Evolutionary conservation across 495 filamentous ascomycete genomes (phyloP).

Genomic region (Pyronema omphalodes): DNA sequence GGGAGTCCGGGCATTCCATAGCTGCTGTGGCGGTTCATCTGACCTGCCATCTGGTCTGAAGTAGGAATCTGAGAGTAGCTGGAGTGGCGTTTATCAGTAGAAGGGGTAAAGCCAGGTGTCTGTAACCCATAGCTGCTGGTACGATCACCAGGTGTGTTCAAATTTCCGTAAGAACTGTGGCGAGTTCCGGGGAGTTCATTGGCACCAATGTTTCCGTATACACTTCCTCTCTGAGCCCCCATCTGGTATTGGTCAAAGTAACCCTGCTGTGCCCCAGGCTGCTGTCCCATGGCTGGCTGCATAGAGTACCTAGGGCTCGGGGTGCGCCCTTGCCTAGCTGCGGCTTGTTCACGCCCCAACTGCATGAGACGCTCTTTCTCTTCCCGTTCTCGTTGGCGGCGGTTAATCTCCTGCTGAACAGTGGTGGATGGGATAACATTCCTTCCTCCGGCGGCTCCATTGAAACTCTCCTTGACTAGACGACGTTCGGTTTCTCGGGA

Average conservation of each 20-base stretch:
- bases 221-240: slow-evolving; percentile 17
- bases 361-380: slow-evolving; percentile 8
- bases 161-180: too few species aligned
- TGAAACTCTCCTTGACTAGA: slow-evolving; percentile 41
- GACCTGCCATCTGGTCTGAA: too few species aligned
- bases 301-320: slow-evolving; percentile 13
- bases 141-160: too few species aligned
- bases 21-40: too few species aligned
- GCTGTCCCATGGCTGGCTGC: slow-evolving; percentile 10
- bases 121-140: too few species aligned
- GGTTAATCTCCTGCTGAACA: slow-evolving; percentile 62
- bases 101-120: too few species aligned
- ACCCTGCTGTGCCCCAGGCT: slow-evolving; percentile 5
- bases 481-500: slow-evolving; percentile 55
- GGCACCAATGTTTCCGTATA: too few species aligned
- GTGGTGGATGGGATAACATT: slow-evolving; percentile 24
- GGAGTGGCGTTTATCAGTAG: too few species aligned
- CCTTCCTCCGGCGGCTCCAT: slow-evolving; percentile 25
- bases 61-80: too few species aligned
- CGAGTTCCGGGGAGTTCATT: too few species aligned
- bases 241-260: slow-evolving; percentile 19
- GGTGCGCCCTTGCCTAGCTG: slow-evolving; percentile 6
- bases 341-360: slow-evolving; percentile 27
- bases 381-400: slow-evolving; percentile 40
- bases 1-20: too few species aligned